phyloP scores from a whole-genome alignment of 163 green algal species.

The Coccomyxa subellipsoidea region DNA sequence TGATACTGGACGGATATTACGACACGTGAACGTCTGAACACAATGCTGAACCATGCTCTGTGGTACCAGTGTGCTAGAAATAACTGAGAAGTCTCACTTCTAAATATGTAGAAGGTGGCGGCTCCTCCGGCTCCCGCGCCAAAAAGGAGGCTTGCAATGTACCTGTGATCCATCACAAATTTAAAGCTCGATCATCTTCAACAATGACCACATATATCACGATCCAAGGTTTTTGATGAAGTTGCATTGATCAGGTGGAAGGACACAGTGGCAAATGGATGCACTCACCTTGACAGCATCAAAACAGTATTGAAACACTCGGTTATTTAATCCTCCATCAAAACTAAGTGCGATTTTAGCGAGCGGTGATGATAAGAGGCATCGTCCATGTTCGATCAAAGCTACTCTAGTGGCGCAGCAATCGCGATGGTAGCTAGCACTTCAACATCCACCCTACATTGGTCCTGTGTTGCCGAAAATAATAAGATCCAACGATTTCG shows the following conservation, averaged over 20 bases:
- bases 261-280: too few species aligned
- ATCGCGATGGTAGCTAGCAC: too few species aligned
- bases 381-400: too few species aligned
- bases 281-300: too few species aligned
- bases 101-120: background rate
- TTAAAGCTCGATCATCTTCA: background rate
- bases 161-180: background rate
- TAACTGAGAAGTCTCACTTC: background rate
- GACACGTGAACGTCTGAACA: background rate
- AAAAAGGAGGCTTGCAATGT: background rate
- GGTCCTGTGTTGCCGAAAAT: background rate
- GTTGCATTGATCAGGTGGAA: background rate
- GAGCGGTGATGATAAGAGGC: too few species aligned
- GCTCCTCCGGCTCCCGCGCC: background rate
- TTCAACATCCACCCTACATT: too few species aligned
- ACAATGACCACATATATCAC: background rate
- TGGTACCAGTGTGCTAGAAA: background rate
- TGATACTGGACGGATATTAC: background rate
- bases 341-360: too few species aligned
- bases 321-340: too few species aligned
- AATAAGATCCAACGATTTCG: background rate
- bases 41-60: background rate
- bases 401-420: too few species aligned
- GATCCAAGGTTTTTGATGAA: background rate
- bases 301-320: too few species aligned